Base-by-base conservation (phyloP, 129 eudicot species). In the Flaveria brownii region DNA sequence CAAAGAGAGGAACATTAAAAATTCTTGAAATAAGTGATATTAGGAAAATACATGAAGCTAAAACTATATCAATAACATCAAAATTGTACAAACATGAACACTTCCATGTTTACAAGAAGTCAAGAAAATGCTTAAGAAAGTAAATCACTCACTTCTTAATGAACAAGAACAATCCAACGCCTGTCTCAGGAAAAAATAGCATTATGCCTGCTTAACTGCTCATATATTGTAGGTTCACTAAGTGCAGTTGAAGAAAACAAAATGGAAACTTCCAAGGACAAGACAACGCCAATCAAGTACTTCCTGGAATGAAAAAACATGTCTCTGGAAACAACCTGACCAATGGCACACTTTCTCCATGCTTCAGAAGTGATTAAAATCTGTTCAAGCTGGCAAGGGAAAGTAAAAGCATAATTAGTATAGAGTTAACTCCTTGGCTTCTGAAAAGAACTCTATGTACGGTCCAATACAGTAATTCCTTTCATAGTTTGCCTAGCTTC, bases 241-340 rank as follows among this genome's bases (percentile, higher is more conserved):
- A 70, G 97, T 91, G 93, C 93, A 88, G 85, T 87, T 91, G 64
- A 85, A 87, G 71, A 96, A 93, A 85, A 85, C 91, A 78, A 77
- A 83, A 83, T 78, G 87, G 79, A 85, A 88, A 71, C 79, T 90
- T 72, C 97, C 93, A 81, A 84, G 80, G 85, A 78, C 71, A 83
- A 86, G 77, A 88, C 80, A 87, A 89, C 89, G 91, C 94, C 97
- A 87, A 83, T 91, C 93, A 41, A 91, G 93, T 76, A 89, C 90
- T 87, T 94, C 84, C 80, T 83, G 88, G 86, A 89, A 84, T 43
- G 96, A 86, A 74, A 87, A 80, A 74, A 61, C 82, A 60, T 81
- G 90, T 36, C 81, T 84, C 80, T 83, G 84, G 87, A 78, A 84
- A 88, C 85, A 81, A 76, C 82, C 84, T 84, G 98, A 87, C 88